phyloP scores from a whole-genome alignment of 2,329 filamentous ascomycete species.

The Cadophora malorum region DNA sequence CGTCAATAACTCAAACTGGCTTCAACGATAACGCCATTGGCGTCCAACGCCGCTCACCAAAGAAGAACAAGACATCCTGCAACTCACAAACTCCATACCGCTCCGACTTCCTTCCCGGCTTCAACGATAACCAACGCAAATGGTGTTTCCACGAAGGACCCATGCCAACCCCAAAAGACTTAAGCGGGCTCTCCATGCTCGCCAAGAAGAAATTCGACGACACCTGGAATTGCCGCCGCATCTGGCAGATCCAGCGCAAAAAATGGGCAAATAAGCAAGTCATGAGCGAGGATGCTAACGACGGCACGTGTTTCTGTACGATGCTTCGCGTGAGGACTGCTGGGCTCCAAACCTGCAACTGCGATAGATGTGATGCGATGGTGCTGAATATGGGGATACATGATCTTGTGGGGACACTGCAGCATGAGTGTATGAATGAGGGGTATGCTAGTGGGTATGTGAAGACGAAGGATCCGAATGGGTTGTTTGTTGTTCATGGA shows the following conservation, averaged over 20 bases:
- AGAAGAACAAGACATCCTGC: background rate
- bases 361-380: conserved; percentile 4
- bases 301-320: conserved; percentile 1
- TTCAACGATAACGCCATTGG: too few species aligned
- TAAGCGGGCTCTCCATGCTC: background rate
- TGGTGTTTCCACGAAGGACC: conserved; percentile 12
- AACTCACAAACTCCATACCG: background rate
- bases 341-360: background rate
- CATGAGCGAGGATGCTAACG: background rate
- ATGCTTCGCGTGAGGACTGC: background rate
- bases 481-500: background rate
- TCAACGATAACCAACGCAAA: background rate
- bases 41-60: background rate
- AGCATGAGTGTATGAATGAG: background rate
- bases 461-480: conserved; percentile 1
- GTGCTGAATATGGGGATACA: background rate
- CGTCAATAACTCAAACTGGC: too few species aligned
- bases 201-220: background rate
- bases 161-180: background rate
- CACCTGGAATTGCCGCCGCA: background rate
- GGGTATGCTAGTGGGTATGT: conserved; percentile 1
- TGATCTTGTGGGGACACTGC: background rate
- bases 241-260: conserved; percentile 9
- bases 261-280: conserved; percentile 5
- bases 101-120: background rate